Evolutionary conservation across 306 rosid genomes (phyloP).

Genomic region (Fragaria iinumae): DNA sequence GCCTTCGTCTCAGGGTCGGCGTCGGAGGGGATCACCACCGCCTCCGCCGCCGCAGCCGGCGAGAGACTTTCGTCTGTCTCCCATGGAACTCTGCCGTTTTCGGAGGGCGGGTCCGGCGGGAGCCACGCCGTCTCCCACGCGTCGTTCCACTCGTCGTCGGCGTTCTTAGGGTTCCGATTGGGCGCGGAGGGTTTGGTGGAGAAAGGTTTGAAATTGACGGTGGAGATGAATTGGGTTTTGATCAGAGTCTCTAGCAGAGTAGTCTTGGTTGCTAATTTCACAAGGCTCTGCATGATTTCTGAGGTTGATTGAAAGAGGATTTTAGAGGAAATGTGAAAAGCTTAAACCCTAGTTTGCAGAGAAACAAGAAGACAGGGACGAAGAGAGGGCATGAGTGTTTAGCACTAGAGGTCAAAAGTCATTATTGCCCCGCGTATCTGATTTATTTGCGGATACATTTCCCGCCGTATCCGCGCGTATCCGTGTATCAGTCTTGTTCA

Average conservation of each 20-base stretch:
- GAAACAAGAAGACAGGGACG: neutral
- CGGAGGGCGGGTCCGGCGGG: conserved; percentile 67
- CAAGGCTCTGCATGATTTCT: conserved; percentile 47
- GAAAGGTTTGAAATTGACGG: conserved; percentile 15
- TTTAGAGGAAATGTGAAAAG: neutral
- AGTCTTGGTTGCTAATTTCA: conserved; percentile 27
- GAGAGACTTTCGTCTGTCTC: conserved; percentile 68
- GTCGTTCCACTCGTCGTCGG: conserved; percentile 84
- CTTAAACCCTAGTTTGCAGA: conserved; percentile 1
- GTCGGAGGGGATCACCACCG: conserved; percentile 31
- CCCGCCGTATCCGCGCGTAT: too few species aligned
- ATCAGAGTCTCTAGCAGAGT: conserved; percentile 12
- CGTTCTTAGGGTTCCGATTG: conserved; percentile 28
- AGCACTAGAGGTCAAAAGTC: too few species aligned
- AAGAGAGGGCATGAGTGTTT: neutral
- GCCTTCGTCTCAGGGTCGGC: conserved; percentile 77
- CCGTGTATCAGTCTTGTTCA: too few species aligned
- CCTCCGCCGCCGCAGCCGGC: conserved; percentile 12
- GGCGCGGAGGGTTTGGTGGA: conserved; percentile 23
- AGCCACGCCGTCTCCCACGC: conserved; percentile 97
- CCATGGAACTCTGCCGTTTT: conserved; percentile 63
- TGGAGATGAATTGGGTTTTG: conserved; percentile 16
- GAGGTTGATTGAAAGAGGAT: neutral
- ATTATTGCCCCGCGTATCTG: too few species aligned
- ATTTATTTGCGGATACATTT: too few species aligned